Conservation (phyloP, 2,329 filamentous ascomycete species). For the Aspergillus japonicus region DNA sequence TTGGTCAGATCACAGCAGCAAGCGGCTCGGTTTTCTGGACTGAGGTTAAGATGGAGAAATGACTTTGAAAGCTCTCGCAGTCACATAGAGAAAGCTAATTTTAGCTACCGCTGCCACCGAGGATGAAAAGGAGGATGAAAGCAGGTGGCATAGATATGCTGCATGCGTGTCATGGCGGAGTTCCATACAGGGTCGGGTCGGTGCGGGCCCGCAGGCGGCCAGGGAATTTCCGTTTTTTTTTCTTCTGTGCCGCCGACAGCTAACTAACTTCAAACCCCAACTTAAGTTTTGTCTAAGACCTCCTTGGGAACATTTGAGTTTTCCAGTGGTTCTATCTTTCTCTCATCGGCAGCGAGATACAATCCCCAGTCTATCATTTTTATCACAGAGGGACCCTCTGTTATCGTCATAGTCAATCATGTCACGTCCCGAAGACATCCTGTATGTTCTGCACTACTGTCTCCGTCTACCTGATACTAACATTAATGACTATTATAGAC, state of each 20-base stretch:
- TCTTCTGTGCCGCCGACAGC: no score
- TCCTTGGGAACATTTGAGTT: no score
- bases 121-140: background rate
- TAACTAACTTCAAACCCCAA: no score
- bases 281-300: no score
- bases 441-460: constrained; percentile 55
- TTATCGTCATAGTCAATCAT: constrained; percentile 48
- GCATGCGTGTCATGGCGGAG: no score
- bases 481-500: constrained; percentile 50
- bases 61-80: background rate
- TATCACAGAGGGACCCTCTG: no score
- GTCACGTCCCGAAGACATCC: constrained; percentile 94
- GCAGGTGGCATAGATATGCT: no score
- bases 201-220: no score
- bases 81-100: background rate
- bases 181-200: background rate
- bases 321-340: no score
- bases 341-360: background rate
- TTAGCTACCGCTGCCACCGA: background rate
- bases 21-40: background rate
- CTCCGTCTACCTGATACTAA: constrained; percentile 8
- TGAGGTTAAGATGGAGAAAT: background rate
- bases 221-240: no score
- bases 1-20: background rate
- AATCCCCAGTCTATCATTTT: no score